Evolutionary conservation across 2,329 filamentous ascomycete species (phyloP).

Genomic region (Orbilia quercus): DNA sequence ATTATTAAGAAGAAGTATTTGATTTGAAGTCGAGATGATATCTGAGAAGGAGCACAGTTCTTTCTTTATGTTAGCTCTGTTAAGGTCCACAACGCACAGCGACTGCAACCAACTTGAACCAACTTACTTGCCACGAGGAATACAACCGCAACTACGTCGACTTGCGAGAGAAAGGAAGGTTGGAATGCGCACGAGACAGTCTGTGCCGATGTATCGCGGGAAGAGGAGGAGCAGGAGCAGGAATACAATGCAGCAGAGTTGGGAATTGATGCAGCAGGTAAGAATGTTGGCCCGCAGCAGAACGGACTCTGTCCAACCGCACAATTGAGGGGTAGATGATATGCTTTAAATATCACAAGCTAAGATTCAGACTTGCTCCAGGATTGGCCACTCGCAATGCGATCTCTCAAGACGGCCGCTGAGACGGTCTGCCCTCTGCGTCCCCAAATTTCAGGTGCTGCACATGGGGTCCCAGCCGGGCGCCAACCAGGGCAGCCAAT

Average conservation of each 20-base stretch:
- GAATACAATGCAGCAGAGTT: too few species aligned
- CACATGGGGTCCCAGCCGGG: conserved; percentile 52
- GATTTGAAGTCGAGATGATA: background rate
- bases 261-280: too few species aligned
- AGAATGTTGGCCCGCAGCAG: conserved; percentile 10
- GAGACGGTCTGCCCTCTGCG: conserved; percentile 8
- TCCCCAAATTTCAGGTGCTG: conserved; percentile 47
- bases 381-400: conserved; percentile 21
- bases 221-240: background rate
- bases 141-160: conserved; percentile 5
- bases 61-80: too few species aligned
- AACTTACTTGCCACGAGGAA: background rate
- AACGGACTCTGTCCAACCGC: conserved; percentile 21
- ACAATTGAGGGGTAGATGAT: conserved; percentile 23
- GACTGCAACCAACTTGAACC: background rate
- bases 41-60: background rate
- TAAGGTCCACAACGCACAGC: background rate
- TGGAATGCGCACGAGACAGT: background rate
- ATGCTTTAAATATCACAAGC: conserved; percentile 52
- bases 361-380: conserved; percentile 12
- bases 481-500: conserved; percentile 56
- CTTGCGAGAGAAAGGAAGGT: background rate
- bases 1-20: background rate
- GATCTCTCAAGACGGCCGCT: background rate
- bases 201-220: too few species aligned